Base-by-base conservation (phyloP, 768 basidiomycete genomes). In the Leccinum subgranulosum region DNA sequence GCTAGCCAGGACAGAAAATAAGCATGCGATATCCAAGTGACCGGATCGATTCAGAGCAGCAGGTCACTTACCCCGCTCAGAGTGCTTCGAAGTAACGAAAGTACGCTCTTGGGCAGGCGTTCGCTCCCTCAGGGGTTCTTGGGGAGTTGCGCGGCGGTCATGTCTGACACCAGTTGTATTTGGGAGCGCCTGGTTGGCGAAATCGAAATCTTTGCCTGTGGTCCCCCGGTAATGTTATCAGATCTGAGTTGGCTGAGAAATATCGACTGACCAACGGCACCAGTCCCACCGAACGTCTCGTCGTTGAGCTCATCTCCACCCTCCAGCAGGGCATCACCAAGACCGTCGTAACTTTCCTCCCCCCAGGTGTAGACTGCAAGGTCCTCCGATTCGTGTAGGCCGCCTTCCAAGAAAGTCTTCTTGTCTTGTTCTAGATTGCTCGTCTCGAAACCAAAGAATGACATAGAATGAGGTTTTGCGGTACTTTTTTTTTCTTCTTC, bases 341-440 rank as follows among this genome's bases (percentile, higher is more conserved):
- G 84, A 41, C 90, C 92, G 72, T 96, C 92, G 69, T 94, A 94
- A 63, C 85, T 85, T 41, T 91, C 91, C 64, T 91, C 89, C 11
- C 91, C 93, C 92, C 92, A 97, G 47, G 88, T 92, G 74, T 92
- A 95, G 49, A 94, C 91, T 3, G 92, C 88, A 60, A 97, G 76
- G 75, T 94, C 88, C 68, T 92, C 94, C 49, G 82, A 77, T 63
- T 86, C 83, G 51, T 86, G 79, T 15, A 71, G 61, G 6, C 70
- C 74, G 21, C 76, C 73, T 51, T 81, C 77, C 54, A 81, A 74
- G 66, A 84, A 84, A 63, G 73, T 79, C 67, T 77, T 79, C 69
- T 79, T 84, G 69, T 87, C 84, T 59, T 81, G 78, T 74, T 90
- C 87, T 72, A 89, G 69, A 73, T 80, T 78, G 68, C 73, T 76